phyloP scores from a whole-genome alignment of 106 monocot genomes.

The Dactylorhiza incarnata region DNA sequence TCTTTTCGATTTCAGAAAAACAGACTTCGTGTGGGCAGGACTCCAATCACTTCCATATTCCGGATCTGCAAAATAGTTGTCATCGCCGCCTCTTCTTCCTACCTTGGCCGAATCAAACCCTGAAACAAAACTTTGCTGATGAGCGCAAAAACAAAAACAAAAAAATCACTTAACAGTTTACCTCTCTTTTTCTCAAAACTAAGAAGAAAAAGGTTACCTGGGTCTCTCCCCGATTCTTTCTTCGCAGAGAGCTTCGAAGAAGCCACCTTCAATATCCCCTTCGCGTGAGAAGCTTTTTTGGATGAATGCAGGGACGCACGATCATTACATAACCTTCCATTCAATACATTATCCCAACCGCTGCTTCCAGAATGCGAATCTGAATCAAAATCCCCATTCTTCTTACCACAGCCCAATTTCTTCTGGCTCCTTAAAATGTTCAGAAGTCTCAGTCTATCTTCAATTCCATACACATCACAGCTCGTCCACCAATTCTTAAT shows the following conservation, averaged over 20 bases:
- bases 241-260: slow-evolving; percentile 21
- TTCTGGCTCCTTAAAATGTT: slow-evolving; percentile 35
- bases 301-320: background rate
- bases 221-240: slow-evolving; percentile 12
- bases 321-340: slow-evolving; percentile 18
- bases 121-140: slow-evolving; percentile 17
- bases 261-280: slow-evolving; percentile 38
- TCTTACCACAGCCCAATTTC: slow-evolving; percentile 8
- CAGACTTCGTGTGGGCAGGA: background rate
- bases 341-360: slow-evolving; percentile 14
- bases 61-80: slow-evolving; percentile 17
- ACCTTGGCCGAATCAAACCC: slow-evolving; percentile 9
- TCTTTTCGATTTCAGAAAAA: background rate
- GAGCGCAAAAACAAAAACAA: background rate
- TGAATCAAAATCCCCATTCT: slow-evolving; percentile 11
- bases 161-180: slow-evolving; percentile 1
- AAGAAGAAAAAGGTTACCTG: slow-evolving; percentile 1
- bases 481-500: slow-evolving; percentile 46
- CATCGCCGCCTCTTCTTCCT: slow-evolving; percentile 8
- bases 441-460: slow-evolving; percentile 44
- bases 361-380: slow-evolving; percentile 42
- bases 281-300: slow-evolving; percentile 12
- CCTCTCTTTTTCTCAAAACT: slow-evolving; percentile 7
- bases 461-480: slow-evolving; percentile 43
- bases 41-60: slow-evolving; percentile 11